Evolutionary conservation across 805 yeast genomes (phyloP), one percentile per base, ranked within the genome.

Genomic region (Lachancea kluyveri): DNA sequence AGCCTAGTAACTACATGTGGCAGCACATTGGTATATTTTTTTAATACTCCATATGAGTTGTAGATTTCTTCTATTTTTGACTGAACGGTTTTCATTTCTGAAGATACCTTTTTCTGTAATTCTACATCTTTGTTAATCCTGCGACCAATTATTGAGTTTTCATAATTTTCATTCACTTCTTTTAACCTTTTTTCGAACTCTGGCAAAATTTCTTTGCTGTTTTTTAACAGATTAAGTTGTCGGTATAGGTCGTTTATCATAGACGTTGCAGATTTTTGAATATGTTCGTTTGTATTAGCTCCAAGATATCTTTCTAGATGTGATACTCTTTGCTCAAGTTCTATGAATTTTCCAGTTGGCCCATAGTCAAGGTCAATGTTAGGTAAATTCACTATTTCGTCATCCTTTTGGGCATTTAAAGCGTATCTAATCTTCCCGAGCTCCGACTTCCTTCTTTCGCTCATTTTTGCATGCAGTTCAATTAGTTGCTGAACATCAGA

Each of bases 201-300:
- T 2, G 22, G 17, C 14, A 57, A 29, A 5, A 39, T 38, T 2
- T 43, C 47, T 5, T 42, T 29, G 39, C 56, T 56, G 25, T 48
- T 42, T 14, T 51, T 34, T 4, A 60, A 21, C 2, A 60, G 42
- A 22, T 48, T 45, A 19, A 53, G 37, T 26, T 50, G 52, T 18
- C 60, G 37, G 32, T 46, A 52, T 0, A 60, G 31, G 10, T 50
- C 54, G 25, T 60, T 57, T 5, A 60, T 40, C 6, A 43, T 43
- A 7, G 54, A 32, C 9, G 46, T 51, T 4, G 57, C 29, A 5
- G 48, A 41, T n/a, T 24, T 33, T n/a, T 10, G 21, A n/a, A n/a
- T n/a, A n/a, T n/a, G n/a, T n/a, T 28, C n/a, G 21, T 12, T 20
- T 17, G 24, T 36, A 15, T 42, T 31, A 21, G 29, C 36, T 6